phyloP scores from a whole-genome alignment of 2,329 filamentous ascomycete genomes.

The Fusarium kyushuense region DNA sequence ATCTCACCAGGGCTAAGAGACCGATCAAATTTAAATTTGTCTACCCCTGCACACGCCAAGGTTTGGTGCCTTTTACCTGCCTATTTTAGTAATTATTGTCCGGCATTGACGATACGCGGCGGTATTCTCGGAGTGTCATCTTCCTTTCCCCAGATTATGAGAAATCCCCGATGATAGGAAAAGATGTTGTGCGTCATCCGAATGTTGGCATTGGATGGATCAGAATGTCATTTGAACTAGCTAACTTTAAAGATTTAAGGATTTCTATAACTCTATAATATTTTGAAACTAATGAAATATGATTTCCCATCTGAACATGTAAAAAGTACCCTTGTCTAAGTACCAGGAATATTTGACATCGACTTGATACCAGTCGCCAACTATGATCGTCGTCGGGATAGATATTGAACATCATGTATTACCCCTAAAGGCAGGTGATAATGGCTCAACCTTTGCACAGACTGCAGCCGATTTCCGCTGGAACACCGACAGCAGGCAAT shows the following conservation, averaged over 20 bases:
- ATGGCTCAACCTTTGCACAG: rapidly evolving
- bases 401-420: no score
- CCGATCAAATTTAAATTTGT: neutral
- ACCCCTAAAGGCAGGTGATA: no score
- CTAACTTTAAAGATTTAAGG: neutral
- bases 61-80: neutral
- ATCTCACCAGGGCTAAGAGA: neutral
- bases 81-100: neutral
- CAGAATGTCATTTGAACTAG: no score
- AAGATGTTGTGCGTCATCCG: neutral
- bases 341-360: no score
- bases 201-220: no score
- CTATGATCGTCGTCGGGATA: no score
- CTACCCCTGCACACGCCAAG: neutral
- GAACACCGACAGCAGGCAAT: neutral
- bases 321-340: no score
- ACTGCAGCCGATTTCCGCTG: neutral
- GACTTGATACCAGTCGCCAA: no score
- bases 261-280: no score
- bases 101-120: neutral
- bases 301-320: no score
- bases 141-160: neutral
- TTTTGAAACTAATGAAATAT: no score
- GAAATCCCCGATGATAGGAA: neutral
- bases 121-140: neutral